A percentile compares a stretch with the other conserved stretches of the same genome.
Evolutionary conservation across 345 rosid species (phyloP).

Genomic region (Syzygium aqueum): DNA sequence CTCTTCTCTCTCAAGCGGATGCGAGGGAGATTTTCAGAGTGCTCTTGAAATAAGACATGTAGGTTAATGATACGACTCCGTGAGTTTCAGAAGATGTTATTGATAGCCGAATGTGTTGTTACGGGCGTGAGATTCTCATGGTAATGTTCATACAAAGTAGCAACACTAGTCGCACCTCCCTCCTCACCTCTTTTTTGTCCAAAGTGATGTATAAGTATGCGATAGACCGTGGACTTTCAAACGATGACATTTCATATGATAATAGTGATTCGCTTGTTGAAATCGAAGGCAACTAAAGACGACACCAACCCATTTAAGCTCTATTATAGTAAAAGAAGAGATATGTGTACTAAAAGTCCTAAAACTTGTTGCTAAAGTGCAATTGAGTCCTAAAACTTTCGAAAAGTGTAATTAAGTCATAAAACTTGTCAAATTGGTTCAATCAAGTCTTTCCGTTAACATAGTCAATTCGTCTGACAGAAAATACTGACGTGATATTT

Average conservation of each 20-base stretch:
- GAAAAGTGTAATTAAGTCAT: too few relatives aligned
- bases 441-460: too few relatives aligned
- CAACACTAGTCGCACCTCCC: background rate
- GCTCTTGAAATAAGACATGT: background rate
- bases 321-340: background rate
- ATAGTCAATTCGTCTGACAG: too few relatives aligned
- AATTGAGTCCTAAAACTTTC: too few relatives aligned
- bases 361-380: too few relatives aligned
- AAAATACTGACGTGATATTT: too few relatives aligned
- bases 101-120: background rate
- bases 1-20: background rate
- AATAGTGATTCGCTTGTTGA: background rate
- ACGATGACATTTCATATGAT: background rate
- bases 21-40: background rate
- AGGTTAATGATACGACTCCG: background rate
- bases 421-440: too few relatives aligned
- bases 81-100: background rate
- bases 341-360: too few relatives aligned
- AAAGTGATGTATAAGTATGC: background rate
- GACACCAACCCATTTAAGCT: background rate
- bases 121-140: background rate
- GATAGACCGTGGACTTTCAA: background rate
- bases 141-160: background rate
- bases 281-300: background rate
- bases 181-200: background rate